Percentiles rank a stretch among this genome's conserved stretches.
Evolutionary conservation across 2,329 filamentous ascomycete genomes (phyloP).

Genomic region (Cladosporium sp.): DNA sequence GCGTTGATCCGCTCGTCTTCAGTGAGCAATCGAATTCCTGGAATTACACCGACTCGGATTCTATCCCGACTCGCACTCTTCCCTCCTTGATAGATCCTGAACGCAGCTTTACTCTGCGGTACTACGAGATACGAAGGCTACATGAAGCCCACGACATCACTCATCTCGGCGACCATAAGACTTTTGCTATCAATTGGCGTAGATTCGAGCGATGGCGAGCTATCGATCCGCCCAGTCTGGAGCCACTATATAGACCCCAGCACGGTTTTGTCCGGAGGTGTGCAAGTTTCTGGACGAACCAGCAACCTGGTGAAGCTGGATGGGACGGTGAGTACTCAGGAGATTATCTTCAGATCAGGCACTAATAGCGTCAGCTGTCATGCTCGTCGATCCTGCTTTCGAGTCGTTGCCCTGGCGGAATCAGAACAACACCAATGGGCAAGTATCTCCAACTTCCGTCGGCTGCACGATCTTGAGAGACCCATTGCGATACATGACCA

Average conservation of each 20-base stretch:
- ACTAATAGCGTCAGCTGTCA: constrained; percentile 13
- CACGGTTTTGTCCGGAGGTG: constrained; percentile 21
- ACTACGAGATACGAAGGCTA: constrained; percentile 21
- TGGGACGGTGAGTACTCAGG: constrained; percentile 13
- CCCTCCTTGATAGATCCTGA: constrained; percentile 19
- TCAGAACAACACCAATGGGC: too few species aligned
- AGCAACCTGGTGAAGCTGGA: neutral
- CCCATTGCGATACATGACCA: too few species aligned
- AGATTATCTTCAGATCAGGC: too few species aligned
- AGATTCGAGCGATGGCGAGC: constrained; percentile 21
- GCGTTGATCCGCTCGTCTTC: constrained; percentile 22
- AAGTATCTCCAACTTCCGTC: too few species aligned
- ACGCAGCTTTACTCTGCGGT: constrained; percentile 20
- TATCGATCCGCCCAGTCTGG: constrained; percentile 16
- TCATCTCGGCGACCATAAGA: constrained; percentile 17
- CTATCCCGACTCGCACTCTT: constrained; percentile 19
- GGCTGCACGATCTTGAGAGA: too few species aligned
- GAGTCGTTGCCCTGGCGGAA: constrained; percentile 9
- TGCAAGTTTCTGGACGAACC: constrained; percentile 22
- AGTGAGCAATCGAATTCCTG: constrained; percentile 25
- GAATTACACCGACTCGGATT: constrained; percentile 22
- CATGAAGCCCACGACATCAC: constrained; percentile 12
- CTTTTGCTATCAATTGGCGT: constrained; percentile 21
- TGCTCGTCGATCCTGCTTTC: constrained; percentile 18
- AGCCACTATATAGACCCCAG: constrained; percentile 9